phyloP scores from a whole-genome alignment of 2,329 filamentous ascomycete genomes.

The Fusarium oxysporum region DNA sequence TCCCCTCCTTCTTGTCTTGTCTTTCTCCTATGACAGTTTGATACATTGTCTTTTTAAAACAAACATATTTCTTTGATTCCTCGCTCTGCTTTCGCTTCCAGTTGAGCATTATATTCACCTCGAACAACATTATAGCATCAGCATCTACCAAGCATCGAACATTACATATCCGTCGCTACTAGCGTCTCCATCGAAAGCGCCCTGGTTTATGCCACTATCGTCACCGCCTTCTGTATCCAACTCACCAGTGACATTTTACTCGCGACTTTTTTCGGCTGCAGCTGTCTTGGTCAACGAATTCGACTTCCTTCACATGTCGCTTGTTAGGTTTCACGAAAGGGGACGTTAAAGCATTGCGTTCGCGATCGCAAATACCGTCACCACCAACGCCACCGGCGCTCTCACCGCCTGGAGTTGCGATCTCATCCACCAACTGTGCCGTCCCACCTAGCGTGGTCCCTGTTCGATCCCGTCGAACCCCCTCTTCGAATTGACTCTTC shows the following conservation, averaged over 20 bases:
- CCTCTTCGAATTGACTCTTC: conserved; percentile 38
- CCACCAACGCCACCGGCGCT: conserved; percentile 20
- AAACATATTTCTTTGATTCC: conserved; percentile 30
- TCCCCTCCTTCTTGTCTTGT: conserved; percentile 45
- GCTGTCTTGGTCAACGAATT: conserved; percentile 20
- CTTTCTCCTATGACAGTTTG: conserved; percentile 40
- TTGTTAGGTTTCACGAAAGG: conserved; percentile 37
- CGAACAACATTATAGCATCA: conserved; percentile 7
- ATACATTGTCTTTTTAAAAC: conserved; percentile 34
- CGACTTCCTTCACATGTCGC: conserved; percentile 38
- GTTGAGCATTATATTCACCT: conserved; percentile 22
- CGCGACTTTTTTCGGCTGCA: conserved; percentile 24
- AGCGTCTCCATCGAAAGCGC: conserved; percentile 32
- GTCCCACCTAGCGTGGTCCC: conserved; percentile 48
- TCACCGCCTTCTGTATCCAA: conserved; percentile 41
- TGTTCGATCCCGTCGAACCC: conserved; percentile 41
- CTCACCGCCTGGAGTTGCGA: conserved; percentile 41
- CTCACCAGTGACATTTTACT: conserved; percentile 34
- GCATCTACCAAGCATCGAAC: conserved; percentile 5
- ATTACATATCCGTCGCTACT: conserved; percentile 19
- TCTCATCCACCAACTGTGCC: conserved; percentile 37
- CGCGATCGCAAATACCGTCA: conserved; percentile 30
- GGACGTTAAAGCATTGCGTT: conserved; percentile 43
- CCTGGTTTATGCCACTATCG: conserved; percentile 44
- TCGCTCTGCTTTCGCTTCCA: conserved; percentile 26